Base-by-base conservation (phyloP, 768 basidiomycete genomes). In the Cystobasidium ongulense region DNA sequence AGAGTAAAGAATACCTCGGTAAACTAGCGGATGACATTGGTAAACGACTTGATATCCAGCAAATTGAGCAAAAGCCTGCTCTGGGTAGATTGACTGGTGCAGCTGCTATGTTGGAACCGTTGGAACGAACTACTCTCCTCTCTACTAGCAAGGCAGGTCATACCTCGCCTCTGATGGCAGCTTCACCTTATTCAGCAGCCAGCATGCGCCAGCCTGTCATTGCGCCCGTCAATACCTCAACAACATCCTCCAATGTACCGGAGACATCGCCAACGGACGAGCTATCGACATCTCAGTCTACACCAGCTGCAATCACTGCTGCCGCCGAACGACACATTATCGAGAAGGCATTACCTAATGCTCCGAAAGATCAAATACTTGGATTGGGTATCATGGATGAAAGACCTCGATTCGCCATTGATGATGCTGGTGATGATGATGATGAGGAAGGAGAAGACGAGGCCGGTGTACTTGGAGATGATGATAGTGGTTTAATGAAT, bases 341-440 rank as follows among this genome's bases (percentile, higher is more conserved):
- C 76, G 63, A 78, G 53, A 72, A 80, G 18, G 79, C 62, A 74
- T 79, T 35, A 80, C 81, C 76, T 78, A 80, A 72, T 78, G 76
- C 80, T 85, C 88, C 5, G 85, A 89, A 83, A 83, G 39, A 76
- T 91, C 61, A 84, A 88, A 77, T 88, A 88, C 0, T 90, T 89
- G 63, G 89, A 87, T 76, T 89, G 89, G 36, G 90, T 90, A 35
- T 84, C 92, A 57, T 89, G 94, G 53, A 71, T 89, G 90, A 95
- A 80, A 84, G 95, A 52, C 92, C 91, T 29, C 89, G 89, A 76
- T 99, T 99, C 80, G 92, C 92, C n/a, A 96, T 98, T 74, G 96
- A 99, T 79, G 92, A 93, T 81, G 91, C 88, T 1, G 89, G 88
- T 65, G 90, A 91, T 72, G 90, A 89, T 13, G 90, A 90, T 31